A percentile compares a stretch with the other conserved stretches of the same genome.
Conservation (phyloP, 2,329 filamentous ascomycete species). For the Stenocarpella maydis region DNA sequence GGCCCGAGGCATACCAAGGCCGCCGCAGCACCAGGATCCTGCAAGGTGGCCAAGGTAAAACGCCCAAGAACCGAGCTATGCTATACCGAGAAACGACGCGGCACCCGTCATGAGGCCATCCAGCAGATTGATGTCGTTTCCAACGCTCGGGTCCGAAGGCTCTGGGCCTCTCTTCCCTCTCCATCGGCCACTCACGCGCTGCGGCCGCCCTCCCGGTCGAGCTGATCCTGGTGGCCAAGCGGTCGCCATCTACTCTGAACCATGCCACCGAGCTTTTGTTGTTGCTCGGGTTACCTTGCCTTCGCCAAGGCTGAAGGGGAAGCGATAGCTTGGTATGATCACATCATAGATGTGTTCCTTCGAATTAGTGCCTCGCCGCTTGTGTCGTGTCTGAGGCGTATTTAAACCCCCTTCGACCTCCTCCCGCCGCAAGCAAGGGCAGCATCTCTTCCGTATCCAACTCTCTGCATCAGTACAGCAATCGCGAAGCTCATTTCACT, state of each 20-base stretch:
- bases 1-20: constrained; percentile 16
- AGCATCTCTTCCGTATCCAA: too few species aligned
- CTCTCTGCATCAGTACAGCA: neutral
- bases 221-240: constrained; percentile 17
- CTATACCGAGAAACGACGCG: constrained; percentile 3
- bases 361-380: neutral
- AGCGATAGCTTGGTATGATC: constrained; percentile 20
- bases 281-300: neutral
- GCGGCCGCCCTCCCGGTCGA: constrained; percentile 7
- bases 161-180: neutral
- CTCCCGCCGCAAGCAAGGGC: too few species aligned
- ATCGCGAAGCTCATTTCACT: neutral
- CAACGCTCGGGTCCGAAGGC: neutral
- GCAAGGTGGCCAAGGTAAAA: constrained; percentile 9
- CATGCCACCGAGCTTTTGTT: neutral
- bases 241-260: constrained; percentile 1
- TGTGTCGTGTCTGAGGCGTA: neutral
- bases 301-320: constrained; percentile 18
- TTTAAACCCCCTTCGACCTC: constrained; percentile 12
- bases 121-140: neutral
- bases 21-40: constrained; percentile 11
- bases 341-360: constrained; percentile 20
- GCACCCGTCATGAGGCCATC: constrained; percentile 20
- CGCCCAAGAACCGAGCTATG: constrained; percentile 16
- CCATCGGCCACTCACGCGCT: constrained; percentile 22